These are phyloP conservation scores for Cicer cuneatum DNA, from an alignment of 306 rosid genomes.

Conservation along the genomic window DNA sequence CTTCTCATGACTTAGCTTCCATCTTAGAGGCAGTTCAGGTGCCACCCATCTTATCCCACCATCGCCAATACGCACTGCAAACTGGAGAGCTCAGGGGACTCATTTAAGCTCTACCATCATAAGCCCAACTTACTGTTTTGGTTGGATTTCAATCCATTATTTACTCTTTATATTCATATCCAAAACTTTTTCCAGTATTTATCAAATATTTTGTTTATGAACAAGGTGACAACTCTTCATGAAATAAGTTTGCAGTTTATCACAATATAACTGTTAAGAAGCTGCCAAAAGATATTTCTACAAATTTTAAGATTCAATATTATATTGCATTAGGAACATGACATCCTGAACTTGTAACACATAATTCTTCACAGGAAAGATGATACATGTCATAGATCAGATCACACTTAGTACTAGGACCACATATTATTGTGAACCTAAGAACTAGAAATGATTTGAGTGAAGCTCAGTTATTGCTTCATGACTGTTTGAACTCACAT, in stretches of 20 bases:
- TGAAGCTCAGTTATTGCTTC: constrained; percentile 26
- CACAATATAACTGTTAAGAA: not conserved
- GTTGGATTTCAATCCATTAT: constrained; percentile 17
- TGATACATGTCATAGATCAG: not conserved
- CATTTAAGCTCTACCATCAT: constrained; percentile 37
- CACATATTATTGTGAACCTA: constrained; percentile 2
- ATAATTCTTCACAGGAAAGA: not conserved
- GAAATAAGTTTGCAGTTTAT: not conserved
- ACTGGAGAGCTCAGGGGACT: constrained; percentile 79
- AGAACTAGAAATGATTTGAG: constrained; percentile 31
- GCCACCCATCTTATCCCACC: constrained; percentile 66
- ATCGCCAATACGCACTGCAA: constrained; percentile 66
- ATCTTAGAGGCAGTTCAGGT: constrained; percentile 59
- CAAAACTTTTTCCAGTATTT: constrained; percentile 25
- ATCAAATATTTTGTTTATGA: constrained; percentile 7
- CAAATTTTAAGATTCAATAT: not conserved
- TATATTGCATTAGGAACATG: not conserved
- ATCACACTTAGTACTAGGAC: not conserved
- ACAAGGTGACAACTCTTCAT: not conserved
- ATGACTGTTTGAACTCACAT: not conserved
- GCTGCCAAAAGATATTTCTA: not conserved
- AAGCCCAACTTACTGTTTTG: constrained; percentile 28
- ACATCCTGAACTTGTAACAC: not conserved
- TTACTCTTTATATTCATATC: constrained; percentile 10
- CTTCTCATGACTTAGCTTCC: constrained; percentile 50